These are phyloP conservation scores for Dioscorea alata DNA, from an alignment of 106 monocot species.

Conservation along the genomic window DNA sequence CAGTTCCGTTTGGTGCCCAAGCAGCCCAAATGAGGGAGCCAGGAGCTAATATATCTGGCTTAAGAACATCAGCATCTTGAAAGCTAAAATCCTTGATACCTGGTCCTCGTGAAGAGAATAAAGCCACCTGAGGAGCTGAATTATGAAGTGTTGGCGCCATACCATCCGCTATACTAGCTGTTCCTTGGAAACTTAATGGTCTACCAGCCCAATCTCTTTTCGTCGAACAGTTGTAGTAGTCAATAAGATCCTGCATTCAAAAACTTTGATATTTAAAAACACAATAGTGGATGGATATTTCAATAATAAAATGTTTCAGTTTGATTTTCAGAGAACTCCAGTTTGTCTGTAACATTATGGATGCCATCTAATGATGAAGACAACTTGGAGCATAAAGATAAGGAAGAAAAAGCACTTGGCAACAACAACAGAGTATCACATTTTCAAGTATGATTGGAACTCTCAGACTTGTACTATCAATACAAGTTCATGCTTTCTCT, in stretches of 20 bases:
- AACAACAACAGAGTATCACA: too few species aligned
- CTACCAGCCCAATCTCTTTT: conserved; percentile 90
- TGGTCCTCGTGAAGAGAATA: conserved; percentile 94
- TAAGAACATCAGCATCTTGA: conserved; percentile 96
- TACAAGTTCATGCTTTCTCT: too few species aligned
- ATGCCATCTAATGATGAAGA: too few species aligned
- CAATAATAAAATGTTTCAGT: too few species aligned
- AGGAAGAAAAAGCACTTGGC: too few species aligned
- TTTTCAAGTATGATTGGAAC: too few species aligned
- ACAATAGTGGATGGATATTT: too few species aligned
- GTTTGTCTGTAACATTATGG: too few species aligned
- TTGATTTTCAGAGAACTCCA: too few species aligned
- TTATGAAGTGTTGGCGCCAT: conserved; percentile 77
- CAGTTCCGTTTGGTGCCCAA: conserved; percentile 98
- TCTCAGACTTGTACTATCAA: too few species aligned
- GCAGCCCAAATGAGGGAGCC: conserved; percentile 98
- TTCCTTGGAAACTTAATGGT: conserved; percentile 52
- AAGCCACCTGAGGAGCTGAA: conserved; percentile 89
- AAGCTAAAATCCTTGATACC: conserved; percentile 98
- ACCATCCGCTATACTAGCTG: conserved; percentile 77
- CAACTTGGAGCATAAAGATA: too few species aligned
- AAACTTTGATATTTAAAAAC: too few species aligned
- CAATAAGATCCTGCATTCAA: conserved; percentile 60
- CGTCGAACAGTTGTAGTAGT: conserved; percentile 77
- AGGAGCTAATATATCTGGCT: conserved; percentile 94